phyloP scores from a whole-genome alignment of 176 grass and related monocot genomes.

The Dendrocalamus sinicus region DNA sequence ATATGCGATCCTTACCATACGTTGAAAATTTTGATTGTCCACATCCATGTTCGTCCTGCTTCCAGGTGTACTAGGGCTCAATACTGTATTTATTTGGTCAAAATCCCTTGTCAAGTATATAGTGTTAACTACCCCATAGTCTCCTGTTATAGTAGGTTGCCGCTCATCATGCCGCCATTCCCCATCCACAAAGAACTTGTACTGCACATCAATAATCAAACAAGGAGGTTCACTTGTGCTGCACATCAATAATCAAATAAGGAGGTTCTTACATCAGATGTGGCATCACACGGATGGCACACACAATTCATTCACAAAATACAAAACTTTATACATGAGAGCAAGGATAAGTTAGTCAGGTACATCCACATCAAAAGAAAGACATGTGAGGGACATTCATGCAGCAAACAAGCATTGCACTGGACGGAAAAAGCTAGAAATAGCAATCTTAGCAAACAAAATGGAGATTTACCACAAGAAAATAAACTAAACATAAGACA shows the following conservation, averaged over 20 bases:
- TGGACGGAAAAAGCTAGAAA: background rate
- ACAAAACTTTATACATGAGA: background rate
- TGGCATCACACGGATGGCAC: background rate
- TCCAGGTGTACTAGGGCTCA: slow-evolving; percentile 62
- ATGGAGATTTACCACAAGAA: background rate
- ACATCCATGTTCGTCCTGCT: slow-evolving; percentile 76
- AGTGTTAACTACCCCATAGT: slow-evolving; percentile 88
- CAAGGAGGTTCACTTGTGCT: slow-evolving; percentile 72
- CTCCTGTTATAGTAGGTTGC: slow-evolving; percentile 63
- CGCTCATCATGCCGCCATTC: slow-evolving; percentile 89
- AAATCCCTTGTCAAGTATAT: slow-evolving; percentile 60
- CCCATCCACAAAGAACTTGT: slow-evolving; percentile 95
- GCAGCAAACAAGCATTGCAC: background rate
- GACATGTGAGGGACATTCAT: background rate
- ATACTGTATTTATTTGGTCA: slow-evolving; percentile 56
- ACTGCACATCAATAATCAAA: slow-evolving; percentile 59
- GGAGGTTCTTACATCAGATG: background rate
- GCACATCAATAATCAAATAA: slow-evolving; percentile 43
- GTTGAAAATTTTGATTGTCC: slow-evolving; percentile 68
- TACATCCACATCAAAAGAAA: background rate
- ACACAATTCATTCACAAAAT: background rate
- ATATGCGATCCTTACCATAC: slow-evolving; percentile 50
- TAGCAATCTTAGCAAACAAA: background rate
- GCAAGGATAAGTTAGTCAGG: background rate
- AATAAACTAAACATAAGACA: slow-evolving; percentile 3